Evolutionary conservation across 305 asterid genomes (phyloP), one percentile per base, ranked within the genome.

Genomic region (Solanum chacoense): DNA sequence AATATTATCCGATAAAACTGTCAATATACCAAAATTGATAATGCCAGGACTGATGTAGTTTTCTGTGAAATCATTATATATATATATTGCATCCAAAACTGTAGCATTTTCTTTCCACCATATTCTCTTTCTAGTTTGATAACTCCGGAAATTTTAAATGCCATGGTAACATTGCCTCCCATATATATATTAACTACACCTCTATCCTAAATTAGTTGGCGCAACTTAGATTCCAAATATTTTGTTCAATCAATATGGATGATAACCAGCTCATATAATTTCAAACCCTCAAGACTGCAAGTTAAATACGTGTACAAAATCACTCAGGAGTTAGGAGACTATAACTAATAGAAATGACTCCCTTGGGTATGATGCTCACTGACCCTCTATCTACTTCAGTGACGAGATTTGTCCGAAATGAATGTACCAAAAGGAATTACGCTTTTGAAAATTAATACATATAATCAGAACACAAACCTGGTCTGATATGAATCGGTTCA

Each of bases 391-490:
- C 72, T 45, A 11, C 86, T 37, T 84, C 29, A 55, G 26, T 32
- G 45, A 32, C 32, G 5, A 55, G n/a, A 32, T 55, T 84, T 55
- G 74, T 55, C 38, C 5, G 32, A 55, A 83, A 84, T 2, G 14
- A 34, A 32, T 9, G 4, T 74, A 84, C 87, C 67, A 79, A 40
- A 26, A 24, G 13, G 45, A 35, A 20, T 84, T 31, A 55, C 0
- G 32, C 74, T 55, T 84, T 55, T 55, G 45, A 32, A 55, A 31
- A 55, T 31, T 84, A 32, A 84, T 32, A 32, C 14, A 22, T 84
- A 55, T 4, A 22, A 83, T 11, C 2, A 5, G 42, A 20, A 55
- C 11, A 32, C 87, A 50, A 31, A 95, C 98, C 98, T 94, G 94
- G 79, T 86, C 92, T 35, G 89, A 65, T 84, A 85, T 83, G 63